These are phyloP conservation scores for Sugiyamaella japonica DNA, from an alignment of 1,139 yeast genomes.

Conservation along the genomic window DNA sequence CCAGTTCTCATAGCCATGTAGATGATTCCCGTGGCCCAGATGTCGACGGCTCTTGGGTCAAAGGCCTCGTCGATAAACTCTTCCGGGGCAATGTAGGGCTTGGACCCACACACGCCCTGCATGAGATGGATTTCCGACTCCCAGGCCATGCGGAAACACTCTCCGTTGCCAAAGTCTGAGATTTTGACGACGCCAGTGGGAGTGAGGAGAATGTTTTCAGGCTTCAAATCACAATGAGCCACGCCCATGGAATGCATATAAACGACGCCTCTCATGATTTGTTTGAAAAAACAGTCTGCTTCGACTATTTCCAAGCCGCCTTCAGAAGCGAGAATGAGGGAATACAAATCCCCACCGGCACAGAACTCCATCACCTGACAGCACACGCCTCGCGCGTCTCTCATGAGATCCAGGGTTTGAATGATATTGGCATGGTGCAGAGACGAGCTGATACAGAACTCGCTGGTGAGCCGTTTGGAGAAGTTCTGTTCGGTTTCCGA, in stretches of 20 bases:
- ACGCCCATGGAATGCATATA: conserved; percentile 98
- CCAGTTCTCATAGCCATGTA: conserved; percentile 99
- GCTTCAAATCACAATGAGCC: conserved; percentile 89
- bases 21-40: conserved; percentile 97
- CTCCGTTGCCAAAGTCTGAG: conserved; percentile 93
- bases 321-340: conserved; percentile 54
- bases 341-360: conserved; percentile 47
- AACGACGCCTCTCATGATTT: conserved; percentile 80
- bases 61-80: conserved; percentile 71
- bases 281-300: conserved; percentile 94
- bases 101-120: conserved; percentile 83
- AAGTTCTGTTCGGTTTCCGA: conserved; percentile 59
- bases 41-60: conserved; percentile 88
- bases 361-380: conserved; percentile 62
- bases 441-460: conserved; percentile 79
- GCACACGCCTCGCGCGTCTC: conserved; percentile 86
- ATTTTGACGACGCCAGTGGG: conserved; percentile 77
- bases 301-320: conserved; percentile 74
- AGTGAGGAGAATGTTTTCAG: conserved; percentile 82
- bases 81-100: conserved; percentile 95
- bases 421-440: conserved; percentile 77
- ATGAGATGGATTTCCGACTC: conserved; percentile 79
- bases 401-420: conserved; percentile 76
- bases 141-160: conserved; percentile 96
- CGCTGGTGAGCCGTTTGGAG: conserved; percentile 71